Evolutionary conservation across 73 alveolate genomes (phyloP), one percentile per base, ranked within the genome.

Genomic region (Loxodes magnus): DNA sequence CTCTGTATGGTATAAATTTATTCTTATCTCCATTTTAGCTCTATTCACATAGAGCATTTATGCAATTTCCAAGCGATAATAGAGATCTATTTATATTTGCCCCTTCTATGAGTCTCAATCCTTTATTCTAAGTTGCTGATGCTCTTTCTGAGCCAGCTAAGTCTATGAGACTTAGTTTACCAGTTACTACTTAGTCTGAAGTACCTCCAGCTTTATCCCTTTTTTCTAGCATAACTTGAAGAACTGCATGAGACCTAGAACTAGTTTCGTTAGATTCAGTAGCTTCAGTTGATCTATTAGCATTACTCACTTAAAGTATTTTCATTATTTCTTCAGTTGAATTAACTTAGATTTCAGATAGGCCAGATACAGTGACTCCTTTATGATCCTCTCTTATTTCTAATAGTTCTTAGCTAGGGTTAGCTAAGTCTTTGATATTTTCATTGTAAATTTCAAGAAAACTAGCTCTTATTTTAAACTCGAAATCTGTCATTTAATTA

Each of bases 111-210:
- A 92, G 74, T 36, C 98, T 79, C 10, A 84, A 51, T 14, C 99
- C 99, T 55, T 95, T 38, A 64, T 96, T 96, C 65, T 92, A 80
- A 39, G 99, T 96, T 5, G 85, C 73, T 0, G 99, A 81, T 22
- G 96, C 99, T 34, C 99, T 65, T 58, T 95, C 99, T 19, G 98
- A 87, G 19, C 99, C 99, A 0, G 99, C 99, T 26, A 95, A 59
- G 67, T 93, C 99, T 22, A 95, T 93, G 62, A 95, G 75, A 5
- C 96, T 78, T 41, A 95, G 74, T 72, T 95, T 95, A 7, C 98
- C 96, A 28, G 76, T 56, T 57, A 76, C 64, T 2, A 75, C 62
- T 39, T 86, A 95, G 36, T 76, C 70, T 27, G 73, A 44, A 15
- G 73, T 60, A 17, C 94, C 97, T 21, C 83, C 73, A 24, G 81